A percentile compares a stretch with the other conserved stretches of the same genome.
phyloP scores from a whole-genome alignment of 1,284 basidiomycete species.

The Pseudozyma flocculosa region DNA sequence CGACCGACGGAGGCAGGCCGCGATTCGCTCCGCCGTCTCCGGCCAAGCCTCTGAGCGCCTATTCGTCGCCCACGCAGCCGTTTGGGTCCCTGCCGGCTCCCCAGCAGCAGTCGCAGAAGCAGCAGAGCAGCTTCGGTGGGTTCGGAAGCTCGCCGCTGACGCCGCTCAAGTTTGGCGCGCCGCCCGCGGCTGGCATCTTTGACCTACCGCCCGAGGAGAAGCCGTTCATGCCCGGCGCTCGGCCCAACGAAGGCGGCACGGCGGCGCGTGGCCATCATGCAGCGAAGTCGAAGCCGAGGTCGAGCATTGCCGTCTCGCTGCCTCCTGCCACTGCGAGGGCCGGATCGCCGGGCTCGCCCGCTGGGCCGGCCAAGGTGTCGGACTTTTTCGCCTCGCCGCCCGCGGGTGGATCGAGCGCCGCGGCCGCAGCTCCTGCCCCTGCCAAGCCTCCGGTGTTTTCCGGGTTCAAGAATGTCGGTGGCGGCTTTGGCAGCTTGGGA shows the following conservation, averaged over 20 bases:
- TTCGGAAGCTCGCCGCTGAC: slow-evolving; percentile 3
- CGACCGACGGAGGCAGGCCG: neutral
- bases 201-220: slow-evolving; percentile 22
- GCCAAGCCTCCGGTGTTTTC: no score
- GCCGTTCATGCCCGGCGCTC: slow-evolving; percentile 28
- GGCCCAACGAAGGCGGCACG: slow-evolving; percentile 20
- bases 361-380: slow-evolving; percentile 8
- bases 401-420: neutral
- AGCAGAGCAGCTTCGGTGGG: slow-evolving; percentile 1
- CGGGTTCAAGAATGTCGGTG: slow-evolving; percentile 4
- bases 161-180: slow-evolving; percentile 6
- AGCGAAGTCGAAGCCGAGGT: slow-evolving; percentile 13
- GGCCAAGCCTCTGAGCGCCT: slow-evolving; percentile 1
- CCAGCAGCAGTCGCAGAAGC: slow-evolving; percentile 1
- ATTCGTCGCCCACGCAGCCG: slow-evolving; percentile 3
- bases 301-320: slow-evolving; percentile 11
- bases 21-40: slow-evolving; percentile 4
- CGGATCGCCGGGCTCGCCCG: slow-evolving; percentile 1
- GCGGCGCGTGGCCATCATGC: slow-evolving; percentile 8
- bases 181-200: slow-evolving; percentile 17
- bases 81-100: slow-evolving; percentile 1
- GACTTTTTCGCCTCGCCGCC: slow-evolving; percentile 24
- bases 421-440: neutral
- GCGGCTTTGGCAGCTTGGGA: slow-evolving; percentile 16
- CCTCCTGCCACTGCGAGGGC: slow-evolving; percentile 7